Evolutionary conservation across 2,329 filamentous ascomycete genomes (phyloP).

Genomic region (Scortechinia acanthostroma): DNA sequence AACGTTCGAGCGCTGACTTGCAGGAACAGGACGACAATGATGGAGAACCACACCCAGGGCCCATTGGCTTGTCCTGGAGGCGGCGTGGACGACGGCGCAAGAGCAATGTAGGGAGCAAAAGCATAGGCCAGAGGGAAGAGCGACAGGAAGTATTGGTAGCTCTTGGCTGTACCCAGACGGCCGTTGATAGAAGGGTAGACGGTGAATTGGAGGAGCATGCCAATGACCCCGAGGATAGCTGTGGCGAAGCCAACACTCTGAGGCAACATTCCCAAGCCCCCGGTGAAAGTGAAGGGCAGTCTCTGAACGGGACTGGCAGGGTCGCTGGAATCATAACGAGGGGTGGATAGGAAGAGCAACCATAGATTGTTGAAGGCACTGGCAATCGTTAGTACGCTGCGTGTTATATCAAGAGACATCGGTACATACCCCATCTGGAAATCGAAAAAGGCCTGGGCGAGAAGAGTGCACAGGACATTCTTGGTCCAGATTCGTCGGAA

Average conservation of each 20-base stretch:
- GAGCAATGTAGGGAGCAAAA: conserved; percentile 58
- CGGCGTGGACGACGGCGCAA: conserved; percentile 43
- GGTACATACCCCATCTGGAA: conserved; percentile 45
- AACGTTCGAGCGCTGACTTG: conserved; percentile 73
- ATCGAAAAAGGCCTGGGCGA: conserved; percentile 63
- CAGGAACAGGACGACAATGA: conserved; percentile 53
- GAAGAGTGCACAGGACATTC: conserved; percentile 41
- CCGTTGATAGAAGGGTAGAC: conserved; percentile 61
- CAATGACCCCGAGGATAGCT: conserved; percentile 62
- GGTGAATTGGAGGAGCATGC: conserved; percentile 62
- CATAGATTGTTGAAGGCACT: conserved; percentile 65
- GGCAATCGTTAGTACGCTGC: conserved; percentile 44
- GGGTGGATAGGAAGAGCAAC: conserved; percentile 63
- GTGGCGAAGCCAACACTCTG: conserved; percentile 63
- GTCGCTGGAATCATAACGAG: conserved; percentile 32
- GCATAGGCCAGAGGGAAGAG: conserved; percentile 65
- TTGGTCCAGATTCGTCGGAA: conserved; percentile 36
- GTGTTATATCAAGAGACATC: conserved; percentile 27
- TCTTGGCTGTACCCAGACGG: conserved; percentile 56
- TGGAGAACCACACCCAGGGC: conserved; percentile 48
- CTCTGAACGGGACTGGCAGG: conserved; percentile 18
- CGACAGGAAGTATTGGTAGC: conserved; percentile 58
- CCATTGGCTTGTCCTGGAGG: conserved; percentile 34
- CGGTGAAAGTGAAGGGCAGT: conserved; percentile 47
- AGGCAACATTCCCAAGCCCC: conserved; percentile 61